Base-by-base conservation (phyloP, 306 rosid genomes). In the Arachis hypogaea region DNA sequence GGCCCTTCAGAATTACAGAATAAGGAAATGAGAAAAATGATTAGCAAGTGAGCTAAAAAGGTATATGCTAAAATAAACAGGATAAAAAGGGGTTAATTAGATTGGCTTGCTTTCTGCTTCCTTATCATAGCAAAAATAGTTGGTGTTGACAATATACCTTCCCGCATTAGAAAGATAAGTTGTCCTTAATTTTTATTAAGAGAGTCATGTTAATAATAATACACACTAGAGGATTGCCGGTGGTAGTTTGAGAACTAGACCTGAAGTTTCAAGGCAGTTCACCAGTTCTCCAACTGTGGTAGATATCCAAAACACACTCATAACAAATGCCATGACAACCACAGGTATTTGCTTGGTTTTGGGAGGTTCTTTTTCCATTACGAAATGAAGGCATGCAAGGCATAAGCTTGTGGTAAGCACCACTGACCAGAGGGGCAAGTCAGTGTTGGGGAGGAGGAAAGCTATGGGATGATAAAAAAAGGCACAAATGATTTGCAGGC, bases 241-340 rank as follows among this genome's bases (percentile, higher is more conserved):
- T 0, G 97, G 93, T 77, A 92, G 77, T 78, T 89, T 72, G 61
- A 94, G 96, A 60, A 87, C 92, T 1, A 71, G 43, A 10, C 96
- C 96, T 5, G 91, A 74, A 50, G 87, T 85, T 59, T 86, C 96
- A 38, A 94, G 97, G 84, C 99, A 94, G 76, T 87, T 94, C 72
- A 94, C 85, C 77, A 94, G 86, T 77, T 92, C 97, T 63, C 92
- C 96, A 11, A 97, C 99, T 8, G 81, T 78, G 4, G 97, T 84
- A 28, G 99, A 94, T 80, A 94, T 89, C 97, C 99, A 94, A 68
- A 89, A 92, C 69, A 94, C 96, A 42, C 96, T 94, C 99, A 94
- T 94, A 36, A 91, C 85, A 83, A 94, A 94, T 71, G 93, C 97
- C 71, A 83, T 62, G 16, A 89, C 69, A 80, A 92, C 89, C 63